Evolutionary conservation across 441 rosid species (phyloP).

Genomic region (Populus trichocarpa): DNA sequence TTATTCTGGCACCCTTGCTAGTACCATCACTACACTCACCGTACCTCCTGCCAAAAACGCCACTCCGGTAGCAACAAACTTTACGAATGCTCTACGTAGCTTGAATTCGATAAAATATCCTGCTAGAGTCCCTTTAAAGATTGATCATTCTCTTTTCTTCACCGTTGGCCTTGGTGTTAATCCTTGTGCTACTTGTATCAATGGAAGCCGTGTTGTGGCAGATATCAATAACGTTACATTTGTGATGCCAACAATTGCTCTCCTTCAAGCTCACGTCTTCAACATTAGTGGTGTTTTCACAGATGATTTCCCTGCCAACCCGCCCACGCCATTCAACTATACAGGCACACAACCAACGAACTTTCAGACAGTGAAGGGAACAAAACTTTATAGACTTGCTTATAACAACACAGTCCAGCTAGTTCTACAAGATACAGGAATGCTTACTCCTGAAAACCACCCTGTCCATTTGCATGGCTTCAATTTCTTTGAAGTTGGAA

Average conservation of each 20-base stretch:
- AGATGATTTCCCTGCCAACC: constrained; percentile 67
- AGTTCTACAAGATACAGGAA: constrained; percentile 75
- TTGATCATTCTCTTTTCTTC: constrained; percentile 66
- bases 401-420: constrained; percentile 74
- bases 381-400: constrained; percentile 59
- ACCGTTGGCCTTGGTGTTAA: constrained; percentile 65
- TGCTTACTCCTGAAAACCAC: constrained; percentile 75
- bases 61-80: constrained; percentile 52
- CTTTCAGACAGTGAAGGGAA: constrained; percentile 54
- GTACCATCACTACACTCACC: constrained; percentile 41
- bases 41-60: constrained; percentile 66
- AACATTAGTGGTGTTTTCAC: constrained; percentile 74
- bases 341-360: constrained; percentile 57
- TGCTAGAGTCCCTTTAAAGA: constrained; percentile 57
- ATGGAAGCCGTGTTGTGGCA: constrained; percentile 63
- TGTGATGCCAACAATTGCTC: constrained; percentile 65
- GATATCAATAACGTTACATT: constrained; percentile 75
- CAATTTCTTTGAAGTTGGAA: constrained; percentile 72
- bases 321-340: constrained; percentile 52
- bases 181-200: constrained; percentile 64
- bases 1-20: constrained; percentile 53
- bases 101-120: constrained; percentile 67
- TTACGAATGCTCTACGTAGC: constrained; percentile 54
- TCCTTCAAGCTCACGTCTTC: constrained; percentile 81
- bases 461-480: constrained; percentile 85